These are phyloP conservation scores for Mycena olivaceomarginata DNA, from an alignment of 768 basidiomycete genomes.

Conservation along the genomic window DNA sequence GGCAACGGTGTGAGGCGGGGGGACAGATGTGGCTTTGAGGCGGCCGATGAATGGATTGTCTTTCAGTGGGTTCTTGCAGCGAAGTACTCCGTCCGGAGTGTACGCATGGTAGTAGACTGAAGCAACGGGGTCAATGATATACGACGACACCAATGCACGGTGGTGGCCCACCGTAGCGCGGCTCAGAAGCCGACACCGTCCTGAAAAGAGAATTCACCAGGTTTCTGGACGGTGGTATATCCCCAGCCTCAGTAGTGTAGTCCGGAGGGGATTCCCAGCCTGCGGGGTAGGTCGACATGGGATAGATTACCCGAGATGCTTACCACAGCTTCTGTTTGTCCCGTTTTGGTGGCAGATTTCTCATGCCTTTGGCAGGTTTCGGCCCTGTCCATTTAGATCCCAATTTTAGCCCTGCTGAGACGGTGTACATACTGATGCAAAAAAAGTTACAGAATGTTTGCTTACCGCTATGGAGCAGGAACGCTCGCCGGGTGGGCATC, in stretches of 20 bases:
- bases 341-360: no score
- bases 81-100: constrained; percentile 18
- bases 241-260: background rate
- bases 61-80: constrained; percentile 3
- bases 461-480: no score
- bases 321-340: no score
- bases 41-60: constrained; percentile 23
- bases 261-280: background rate
- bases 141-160: background rate
- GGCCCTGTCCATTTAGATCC: no score
- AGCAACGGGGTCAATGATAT: background rate
- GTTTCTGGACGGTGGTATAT: background rate
- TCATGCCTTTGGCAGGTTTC: no score
- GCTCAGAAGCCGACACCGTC: background rate
- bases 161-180: constrained; percentile 12
- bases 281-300: background rate
- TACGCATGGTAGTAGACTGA: constrained; percentile 27
- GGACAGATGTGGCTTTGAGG: constrained; percentile 27
- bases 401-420: no score
- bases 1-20: constrained; percentile 20
- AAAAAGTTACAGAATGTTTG: no score
- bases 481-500: no score
- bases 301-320: no score
- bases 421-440: no score
- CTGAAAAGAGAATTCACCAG: background rate